A percentile compares a stretch with the other conserved stretches of the same genome.
Conservation (phyloP, 2,329 filamentous ascomycete genomes). For the Nemania bipapillata region DNA sequence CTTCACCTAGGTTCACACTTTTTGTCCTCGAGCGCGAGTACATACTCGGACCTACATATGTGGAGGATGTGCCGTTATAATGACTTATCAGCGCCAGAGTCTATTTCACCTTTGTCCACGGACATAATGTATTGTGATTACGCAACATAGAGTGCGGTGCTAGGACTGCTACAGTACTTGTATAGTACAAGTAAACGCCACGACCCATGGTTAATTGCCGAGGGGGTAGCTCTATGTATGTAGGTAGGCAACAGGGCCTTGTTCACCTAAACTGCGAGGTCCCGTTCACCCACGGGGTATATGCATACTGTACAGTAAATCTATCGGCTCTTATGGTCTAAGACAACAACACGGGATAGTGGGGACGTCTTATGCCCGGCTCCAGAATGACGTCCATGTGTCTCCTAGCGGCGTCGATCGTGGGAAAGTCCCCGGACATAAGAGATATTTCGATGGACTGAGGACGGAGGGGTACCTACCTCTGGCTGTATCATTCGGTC, state of each 20-base stretch:
- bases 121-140: neutral
- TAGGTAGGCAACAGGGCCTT: neutral
- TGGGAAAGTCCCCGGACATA: neutral
- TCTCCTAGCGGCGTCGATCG: slow-evolving; percentile 23
- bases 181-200: neutral
- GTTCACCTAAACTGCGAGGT: neutral
- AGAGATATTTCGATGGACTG: slow-evolving; percentile 2
- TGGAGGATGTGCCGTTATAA: neutral
- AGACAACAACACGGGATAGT: slow-evolving; percentile 6
- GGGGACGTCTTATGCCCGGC: neutral
- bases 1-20: no score
- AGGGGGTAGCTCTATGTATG: neutral
- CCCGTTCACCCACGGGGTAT: neutral
- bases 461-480: neutral
- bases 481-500: neutral
- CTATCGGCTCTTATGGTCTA: neutral
- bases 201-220: neutral
- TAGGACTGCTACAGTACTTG: neutral
- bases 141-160: neutral
- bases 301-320: neutral
- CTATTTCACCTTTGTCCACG: neutral
- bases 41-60: neutral
- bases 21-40: neutral
- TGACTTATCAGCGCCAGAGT: neutral
- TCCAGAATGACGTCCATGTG: slow-evolving; percentile 16